Conservation (phyloP, 805 yeast species). For the Kodamaea fukazawae region DNA sequence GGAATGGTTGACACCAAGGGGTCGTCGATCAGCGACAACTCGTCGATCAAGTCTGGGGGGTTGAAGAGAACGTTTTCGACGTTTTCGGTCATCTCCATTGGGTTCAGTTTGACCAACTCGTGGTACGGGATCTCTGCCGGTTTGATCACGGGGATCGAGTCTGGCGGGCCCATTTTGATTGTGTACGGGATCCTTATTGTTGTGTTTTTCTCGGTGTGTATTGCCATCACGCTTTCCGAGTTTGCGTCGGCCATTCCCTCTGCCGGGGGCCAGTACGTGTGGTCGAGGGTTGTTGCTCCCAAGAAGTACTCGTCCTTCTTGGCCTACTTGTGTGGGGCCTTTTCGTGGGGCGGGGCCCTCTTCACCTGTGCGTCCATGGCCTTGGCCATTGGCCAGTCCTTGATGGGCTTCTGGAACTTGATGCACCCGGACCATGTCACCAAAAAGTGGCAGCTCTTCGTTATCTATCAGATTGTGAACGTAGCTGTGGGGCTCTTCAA, state of each 20-base stretch:
- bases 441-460: conserved; percentile 36
- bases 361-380: conserved; percentile 43
- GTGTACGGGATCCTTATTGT: conserved; percentile 42
- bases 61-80: conserved; percentile 37
- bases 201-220: conserved; percentile 32
- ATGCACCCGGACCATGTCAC: conserved; percentile 33
- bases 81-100: conserved; percentile 39
- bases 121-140: conserved; percentile 44
- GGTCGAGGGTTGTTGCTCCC: conserved; percentile 42
- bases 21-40: conserved; percentile 1
- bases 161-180: conserved; percentile 42
- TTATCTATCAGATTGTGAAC: conserved; percentile 36
- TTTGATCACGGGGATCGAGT: conserved; percentile 39
- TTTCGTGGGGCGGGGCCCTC: conserved; percentile 43
- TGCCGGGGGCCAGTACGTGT: conserved; percentile 44
- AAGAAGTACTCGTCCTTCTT: conserved; percentile 34
- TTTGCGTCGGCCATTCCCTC: conserved; percentile 39
- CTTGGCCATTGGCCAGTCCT: conserved; percentile 29
- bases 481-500: conserved; percentile 31
- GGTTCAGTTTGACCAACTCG: conserved; percentile 42
- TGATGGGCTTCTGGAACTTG: conserved; percentile 39
- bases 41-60: conserved; percentile 16
- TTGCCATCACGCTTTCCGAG: conserved; percentile 39
- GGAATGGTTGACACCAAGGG: not conserved
- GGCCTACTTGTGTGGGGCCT: conserved; percentile 39